These are phyloP conservation scores for Phaeodactylum tricornutum DNA, from an alignment of 108 stramenopile genomes.

Conservation along the genomic window DNA sequence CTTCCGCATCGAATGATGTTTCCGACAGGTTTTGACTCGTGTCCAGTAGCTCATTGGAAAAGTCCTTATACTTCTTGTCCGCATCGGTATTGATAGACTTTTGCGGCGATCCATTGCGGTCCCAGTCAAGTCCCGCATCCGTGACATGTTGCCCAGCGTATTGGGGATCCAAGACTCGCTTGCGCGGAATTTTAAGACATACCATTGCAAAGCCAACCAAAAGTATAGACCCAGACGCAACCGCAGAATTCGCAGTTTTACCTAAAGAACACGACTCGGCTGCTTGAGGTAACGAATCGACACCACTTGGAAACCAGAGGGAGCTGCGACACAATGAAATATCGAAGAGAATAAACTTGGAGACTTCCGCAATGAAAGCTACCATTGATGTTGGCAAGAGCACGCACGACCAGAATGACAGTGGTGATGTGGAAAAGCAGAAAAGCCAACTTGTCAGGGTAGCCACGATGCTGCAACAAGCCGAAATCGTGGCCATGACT, in stretches of 20 bases:
- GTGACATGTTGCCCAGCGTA: too few species aligned
- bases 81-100: too few species aligned
- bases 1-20: too few species aligned
- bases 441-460: slow-evolving; percentile 19
- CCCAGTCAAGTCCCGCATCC: too few species aligned
- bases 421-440: too few species aligned
- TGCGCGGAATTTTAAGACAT: slow-evolving; percentile 47
- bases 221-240: slow-evolving; percentile 34
- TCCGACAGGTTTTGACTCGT: too few species aligned
- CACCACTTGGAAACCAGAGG: slow-evolving; percentile 40
- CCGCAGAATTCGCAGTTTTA: slow-evolving; percentile 19
- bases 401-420: slow-evolving; percentile 73
- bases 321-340: slow-evolving; percentile 32
- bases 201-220: slow-evolving; percentile 43
- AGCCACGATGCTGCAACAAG: slow-evolving; percentile 25
- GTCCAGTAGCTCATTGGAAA: too few species aligned
- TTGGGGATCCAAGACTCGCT: slow-evolving; percentile 44
- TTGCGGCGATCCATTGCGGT: too few species aligned
- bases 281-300: slow-evolving; percentile 23
- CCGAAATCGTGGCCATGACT: slow-evolving; percentile 67
- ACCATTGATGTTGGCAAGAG: slow-evolving; percentile 50
- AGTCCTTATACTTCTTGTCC: too few species aligned
- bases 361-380: slow-evolving; percentile 48
- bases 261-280: slow-evolving; percentile 56
- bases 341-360: slow-evolving; percentile 70